Evolutionary conservation across 2,329 filamentous ascomycete species (phyloP).

Genomic region (Xylariaceae sp.): DNA sequence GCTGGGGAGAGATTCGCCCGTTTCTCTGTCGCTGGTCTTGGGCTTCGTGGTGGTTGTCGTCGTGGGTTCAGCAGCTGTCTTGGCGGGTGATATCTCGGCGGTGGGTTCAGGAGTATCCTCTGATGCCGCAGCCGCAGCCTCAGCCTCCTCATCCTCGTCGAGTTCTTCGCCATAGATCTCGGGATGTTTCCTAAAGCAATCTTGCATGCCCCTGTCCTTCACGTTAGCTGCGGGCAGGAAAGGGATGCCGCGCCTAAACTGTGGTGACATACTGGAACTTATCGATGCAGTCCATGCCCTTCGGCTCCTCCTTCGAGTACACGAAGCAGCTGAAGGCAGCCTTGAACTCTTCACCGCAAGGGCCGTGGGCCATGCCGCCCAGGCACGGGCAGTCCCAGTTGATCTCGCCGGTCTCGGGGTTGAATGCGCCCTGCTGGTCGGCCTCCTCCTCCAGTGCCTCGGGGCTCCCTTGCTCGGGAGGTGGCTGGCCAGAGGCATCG

Average conservation of each 20-base stretch:
- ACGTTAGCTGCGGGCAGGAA: conserved; percentile 9
- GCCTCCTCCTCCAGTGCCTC: conserved; percentile 70
- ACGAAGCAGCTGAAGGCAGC: conserved; percentile 97
- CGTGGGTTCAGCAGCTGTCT: conserved; percentile 1
- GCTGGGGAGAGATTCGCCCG: conserved; percentile 2
- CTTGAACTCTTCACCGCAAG: conserved; percentile 93
- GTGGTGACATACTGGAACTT: conserved; percentile 76
- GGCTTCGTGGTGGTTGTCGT: conserved; percentile 2
- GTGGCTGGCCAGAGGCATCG: conserved; percentile 11
- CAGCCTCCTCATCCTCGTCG: conserved; percentile 56
- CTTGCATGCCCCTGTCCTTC: conserved; percentile 75
- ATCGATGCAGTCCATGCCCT: conserved; percentile 95
- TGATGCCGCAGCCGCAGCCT: conserved; percentile 19
- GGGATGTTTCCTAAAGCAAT: conserved; percentile 88
- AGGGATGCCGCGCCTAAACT: no score
- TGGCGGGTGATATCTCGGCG: conserved; percentile 17
- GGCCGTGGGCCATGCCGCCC: conserved; percentile 93
- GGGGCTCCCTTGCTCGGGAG: conserved; percentile 28
- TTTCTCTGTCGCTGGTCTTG: conserved; percentile 7
- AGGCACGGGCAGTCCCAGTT: conserved; percentile 99
- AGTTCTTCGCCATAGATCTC: conserved; percentile 89
- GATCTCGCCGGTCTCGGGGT: conserved; percentile 97
- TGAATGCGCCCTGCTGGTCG: conserved; percentile 83
- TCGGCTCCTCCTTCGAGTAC: conserved; percentile 88
- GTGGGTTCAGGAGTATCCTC: conserved; percentile 11